These are phyloP conservation scores for Cyphellophora europaea DNA, from an alignment of 2,329 filamentous ascomycete genomes.

Conservation along the genomic window DNA sequence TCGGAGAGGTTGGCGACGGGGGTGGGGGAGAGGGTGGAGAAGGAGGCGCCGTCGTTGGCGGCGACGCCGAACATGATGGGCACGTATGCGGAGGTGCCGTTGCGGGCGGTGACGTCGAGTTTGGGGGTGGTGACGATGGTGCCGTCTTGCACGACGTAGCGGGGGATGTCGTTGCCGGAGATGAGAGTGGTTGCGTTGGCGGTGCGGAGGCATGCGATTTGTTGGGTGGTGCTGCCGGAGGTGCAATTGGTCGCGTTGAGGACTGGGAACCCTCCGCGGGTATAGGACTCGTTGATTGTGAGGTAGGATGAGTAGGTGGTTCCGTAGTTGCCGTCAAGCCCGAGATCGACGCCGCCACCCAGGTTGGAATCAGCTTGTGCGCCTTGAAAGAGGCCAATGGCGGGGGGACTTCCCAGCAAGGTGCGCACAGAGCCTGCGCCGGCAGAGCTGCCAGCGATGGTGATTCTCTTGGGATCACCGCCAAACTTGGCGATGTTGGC, in stretches of 20 bases:
- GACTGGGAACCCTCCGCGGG: conserved; percentile 40
- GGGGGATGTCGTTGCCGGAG: conserved; percentile 14
- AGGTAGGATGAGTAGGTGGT: conserved; percentile 51
- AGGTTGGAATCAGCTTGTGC: conserved; percentile 37
- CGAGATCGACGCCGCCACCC: conserved; percentile 47
- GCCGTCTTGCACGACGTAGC: conserved; percentile 51
- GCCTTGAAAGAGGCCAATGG: conserved; percentile 13
- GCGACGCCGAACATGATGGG: conserved; percentile 48
- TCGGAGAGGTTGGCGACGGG: conserved; percentile 32
- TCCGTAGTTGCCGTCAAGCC: conserved; percentile 47
- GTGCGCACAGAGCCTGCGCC: conserved; percentile 49
- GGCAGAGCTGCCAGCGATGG: conserved; percentile 38
- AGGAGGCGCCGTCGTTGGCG: conserved; percentile 47
- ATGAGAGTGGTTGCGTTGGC: conserved; percentile 25
- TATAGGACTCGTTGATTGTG: conserved; percentile 44
- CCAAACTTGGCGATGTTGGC: conserved; percentile 38
- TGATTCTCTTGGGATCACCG: conserved; percentile 37
- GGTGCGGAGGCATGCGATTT: conserved; percentile 45
- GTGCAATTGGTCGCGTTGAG: conserved; percentile 42
- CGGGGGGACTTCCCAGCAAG: conserved; percentile 33
- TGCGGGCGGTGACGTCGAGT: conserved; percentile 33
- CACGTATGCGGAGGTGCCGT: conserved; percentile 38
- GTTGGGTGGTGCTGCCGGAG: conserved; percentile 24
- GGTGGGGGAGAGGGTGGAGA: conserved; percentile 39
- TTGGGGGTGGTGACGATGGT: conserved; percentile 43